These are phyloP conservation scores for Diaporthe vexans DNA, from an alignment of 2,329 filamentous ascomycete genomes.

Conservation along the genomic window DNA sequence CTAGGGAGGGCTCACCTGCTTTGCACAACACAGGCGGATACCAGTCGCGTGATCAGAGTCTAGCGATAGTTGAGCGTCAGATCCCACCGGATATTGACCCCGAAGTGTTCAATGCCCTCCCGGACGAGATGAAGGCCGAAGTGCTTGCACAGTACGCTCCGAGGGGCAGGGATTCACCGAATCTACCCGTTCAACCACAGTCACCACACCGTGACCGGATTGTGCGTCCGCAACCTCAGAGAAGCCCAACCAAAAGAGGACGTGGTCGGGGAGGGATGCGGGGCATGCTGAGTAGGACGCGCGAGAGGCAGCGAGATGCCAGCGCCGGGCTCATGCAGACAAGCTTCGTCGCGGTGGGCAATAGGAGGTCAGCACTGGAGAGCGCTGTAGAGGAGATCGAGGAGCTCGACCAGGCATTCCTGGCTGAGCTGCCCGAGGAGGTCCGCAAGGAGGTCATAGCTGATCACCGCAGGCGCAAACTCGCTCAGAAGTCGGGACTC, in stretches of 20 bases:
- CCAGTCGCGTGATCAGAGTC: conserved; percentile 58
- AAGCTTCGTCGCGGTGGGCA: conserved; percentile 71
- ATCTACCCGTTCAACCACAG: conserved; percentile 54
- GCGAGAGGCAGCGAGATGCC: conserved; percentile 66
- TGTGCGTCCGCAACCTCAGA: conserved; percentile 63
- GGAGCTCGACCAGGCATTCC: conserved; percentile 78
- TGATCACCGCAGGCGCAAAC: conserved; percentile 76
- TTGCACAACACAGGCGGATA: conserved; percentile 23
- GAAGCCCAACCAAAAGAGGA: conserved; percentile 77
- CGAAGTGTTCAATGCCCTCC: conserved; percentile 85
- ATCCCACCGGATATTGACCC: conserved; percentile 86
- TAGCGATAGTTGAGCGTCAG: conserved; percentile 48
- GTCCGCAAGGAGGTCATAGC: conserved; percentile 83
- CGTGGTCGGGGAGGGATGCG: conserved; percentile 46
- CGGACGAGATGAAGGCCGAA: conserved; percentile 88
- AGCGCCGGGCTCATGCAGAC: conserved; percentile 78
- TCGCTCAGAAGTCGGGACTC: conserved; percentile 66
- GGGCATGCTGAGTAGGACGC: conserved; percentile 58
- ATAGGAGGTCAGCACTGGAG: conserved; percentile 49
- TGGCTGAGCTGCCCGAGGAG: conserved; percentile 86
- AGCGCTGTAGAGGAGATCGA: conserved; percentile 55
- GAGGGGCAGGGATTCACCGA: conserved; percentile 49
- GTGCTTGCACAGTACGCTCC: conserved; percentile 79
- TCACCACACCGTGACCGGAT: conserved; percentile 71
- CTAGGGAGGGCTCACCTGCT: conserved; percentile 49